These are phyloP conservation scores for Furcasterigmium furcatum DNA, from an alignment of 2,329 filamentous ascomycete genomes.

Conservation along the genomic window DNA sequence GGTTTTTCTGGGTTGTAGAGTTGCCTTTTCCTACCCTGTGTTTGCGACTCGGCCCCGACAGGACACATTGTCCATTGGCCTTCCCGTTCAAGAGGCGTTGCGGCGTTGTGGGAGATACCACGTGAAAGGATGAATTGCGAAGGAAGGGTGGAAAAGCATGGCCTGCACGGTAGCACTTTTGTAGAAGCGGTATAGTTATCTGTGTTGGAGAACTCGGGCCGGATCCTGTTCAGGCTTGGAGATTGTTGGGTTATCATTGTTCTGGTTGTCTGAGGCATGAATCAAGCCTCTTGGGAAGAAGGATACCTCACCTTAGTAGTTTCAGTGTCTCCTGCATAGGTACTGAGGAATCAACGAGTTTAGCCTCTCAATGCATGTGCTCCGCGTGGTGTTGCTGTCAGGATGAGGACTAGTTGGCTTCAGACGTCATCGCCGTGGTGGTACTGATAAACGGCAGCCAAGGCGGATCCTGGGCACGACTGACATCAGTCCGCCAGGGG, in stretches of 20 bases:
- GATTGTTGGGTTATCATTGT: too few relatives aligned
- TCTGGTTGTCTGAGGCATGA: too few relatives aligned
- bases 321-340: too few relatives aligned
- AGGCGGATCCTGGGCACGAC: not conserved
- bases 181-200: not conserved
- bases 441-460: not conserved
- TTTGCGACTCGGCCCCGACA: not conserved
- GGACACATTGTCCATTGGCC: not conserved
- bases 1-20: not conserved
- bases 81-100: not conserved
- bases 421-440: not conserved
- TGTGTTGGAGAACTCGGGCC: not conserved
- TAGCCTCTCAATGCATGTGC: too few relatives aligned
- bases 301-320: too few relatives aligned
- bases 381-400: not conserved
- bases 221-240: too few relatives aligned
- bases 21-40: too few relatives aligned
- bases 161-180: slow-evolving; percentile 1
- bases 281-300: too few relatives aligned
- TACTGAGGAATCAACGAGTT: too few relatives aligned
- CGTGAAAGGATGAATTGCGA: not conserved
- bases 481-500: not conserved
- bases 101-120: slow-evolving; percentile 1
- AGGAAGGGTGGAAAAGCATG: slow-evolving; percentile 2
- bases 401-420: not conserved